These are phyloP conservation scores for Beauveria australis DNA, from an alignment of 2,329 filamentous ascomycete species.

Conservation along the genomic window DNA sequence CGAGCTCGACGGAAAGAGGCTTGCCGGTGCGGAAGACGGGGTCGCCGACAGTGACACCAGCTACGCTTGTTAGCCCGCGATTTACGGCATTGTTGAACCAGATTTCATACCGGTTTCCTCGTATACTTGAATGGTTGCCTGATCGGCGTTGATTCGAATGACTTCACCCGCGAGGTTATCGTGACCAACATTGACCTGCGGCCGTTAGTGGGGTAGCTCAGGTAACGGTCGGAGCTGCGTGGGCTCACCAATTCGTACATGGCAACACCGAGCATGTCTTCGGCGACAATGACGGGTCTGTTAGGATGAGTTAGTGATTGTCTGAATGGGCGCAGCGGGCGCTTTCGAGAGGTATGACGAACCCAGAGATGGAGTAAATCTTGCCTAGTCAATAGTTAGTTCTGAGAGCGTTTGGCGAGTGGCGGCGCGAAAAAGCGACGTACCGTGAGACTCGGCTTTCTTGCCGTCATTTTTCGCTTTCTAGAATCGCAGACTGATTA, in stretches of 20 bases:
- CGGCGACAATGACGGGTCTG: slow-evolving; percentile 88
- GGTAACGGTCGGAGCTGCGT: neutral
- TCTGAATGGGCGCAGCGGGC: slow-evolving; percentile 2
- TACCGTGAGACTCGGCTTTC: slow-evolving; percentile 33
- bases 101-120: slow-evolving; percentile 78
- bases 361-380: slow-evolving; percentile 57
- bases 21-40: slow-evolving; percentile 87
- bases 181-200: slow-evolving; percentile 80
- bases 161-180: slow-evolving; percentile 92
- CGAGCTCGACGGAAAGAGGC: slow-evolving; percentile 93
- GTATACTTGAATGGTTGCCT: slow-evolving; percentile 97
- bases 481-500: slow-evolving; percentile 18
- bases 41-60: slow-evolving; percentile 92
- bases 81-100: neutral
- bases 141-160: slow-evolving; percentile 93
- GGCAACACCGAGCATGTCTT: slow-evolving; percentile 97
- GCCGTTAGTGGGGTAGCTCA: slow-evolving; percentile 7
- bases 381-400: slow-evolving; percentile 35
- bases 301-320: slow-evolving; percentile 22
- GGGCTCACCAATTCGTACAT: slow-evolving; percentile 92
- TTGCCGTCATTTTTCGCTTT: slow-evolving; percentile 28
- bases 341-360: slow-evolving; percentile 23
- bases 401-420: neutral
- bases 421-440: slow-evolving; percentile 13
- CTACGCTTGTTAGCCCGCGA: slow-evolving; percentile 34